These are phyloP conservation scores for Nothophytophthora sp. DNA, from an alignment of 352 stramenopile genomes.

Conservation along the genomic window DNA sequence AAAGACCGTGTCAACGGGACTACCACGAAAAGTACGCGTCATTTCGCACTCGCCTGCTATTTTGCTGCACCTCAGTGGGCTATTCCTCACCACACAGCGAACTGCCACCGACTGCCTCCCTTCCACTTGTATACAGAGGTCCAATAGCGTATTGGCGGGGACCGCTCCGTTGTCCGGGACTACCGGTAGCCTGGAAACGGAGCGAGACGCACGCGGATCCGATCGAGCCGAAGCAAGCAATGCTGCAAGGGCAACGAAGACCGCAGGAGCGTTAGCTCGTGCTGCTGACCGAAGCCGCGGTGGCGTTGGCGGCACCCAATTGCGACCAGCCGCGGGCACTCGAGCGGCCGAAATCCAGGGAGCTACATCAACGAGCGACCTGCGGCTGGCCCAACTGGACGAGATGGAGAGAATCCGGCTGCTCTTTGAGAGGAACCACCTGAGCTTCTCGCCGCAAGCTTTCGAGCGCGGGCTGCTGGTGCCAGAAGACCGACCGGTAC, in stretches of 20 bases:
- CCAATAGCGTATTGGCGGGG: not conserved
- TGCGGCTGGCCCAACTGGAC: constrained; percentile 51
- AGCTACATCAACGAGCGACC: constrained; percentile 43
- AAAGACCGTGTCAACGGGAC: constrained; percentile 13
- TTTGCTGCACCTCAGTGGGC: too few relatives aligned
- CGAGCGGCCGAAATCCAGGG: not conserved
- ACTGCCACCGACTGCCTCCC: not conserved
- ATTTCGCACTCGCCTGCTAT: too few relatives aligned
- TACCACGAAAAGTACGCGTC: too few relatives aligned
- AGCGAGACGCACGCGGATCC: constrained; percentile 8
- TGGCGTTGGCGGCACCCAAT: too few relatives aligned
- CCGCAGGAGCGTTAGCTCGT: constrained; percentile 11
- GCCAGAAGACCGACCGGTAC: constrained; percentile 51
- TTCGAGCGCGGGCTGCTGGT: constrained; percentile 63
- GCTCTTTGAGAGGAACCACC: constrained; percentile 55
- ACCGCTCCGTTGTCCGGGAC: not conserved
- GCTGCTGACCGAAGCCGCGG: constrained; percentile 1
- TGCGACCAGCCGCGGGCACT: too few relatives aligned
- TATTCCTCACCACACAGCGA: too few relatives aligned
- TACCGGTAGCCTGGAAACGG: not conserved
- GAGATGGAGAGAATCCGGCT: constrained; percentile 68
- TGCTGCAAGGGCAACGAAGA: constrained; percentile 6
- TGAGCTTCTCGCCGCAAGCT: constrained; percentile 32
- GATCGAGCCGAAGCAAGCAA: constrained; percentile 1
- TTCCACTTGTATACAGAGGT: not conserved